Conservation (phyloP, 1,284 basidiomycete species). For the Neonothopanus nambi region DNA sequence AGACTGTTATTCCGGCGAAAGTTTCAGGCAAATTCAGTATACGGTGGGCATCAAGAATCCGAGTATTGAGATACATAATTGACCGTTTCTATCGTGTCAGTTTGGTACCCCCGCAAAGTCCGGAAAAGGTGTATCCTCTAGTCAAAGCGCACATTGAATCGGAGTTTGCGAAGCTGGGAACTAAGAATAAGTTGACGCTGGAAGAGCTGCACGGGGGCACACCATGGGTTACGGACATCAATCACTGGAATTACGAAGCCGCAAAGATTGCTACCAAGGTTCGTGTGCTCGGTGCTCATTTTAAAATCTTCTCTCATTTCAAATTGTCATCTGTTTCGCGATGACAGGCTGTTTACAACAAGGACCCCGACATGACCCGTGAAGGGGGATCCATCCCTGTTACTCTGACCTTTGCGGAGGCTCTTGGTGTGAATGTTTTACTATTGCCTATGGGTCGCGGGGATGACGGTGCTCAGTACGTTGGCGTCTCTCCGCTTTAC, state of each 20-base stretch:
- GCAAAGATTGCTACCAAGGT: conserved; percentile 83
- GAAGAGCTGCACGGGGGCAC: conserved; percentile 82
- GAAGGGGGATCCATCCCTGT: conserved; percentile 98
- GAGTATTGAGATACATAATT: neutral
- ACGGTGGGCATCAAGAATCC: conserved; percentile 51
- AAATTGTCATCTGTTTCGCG: conserved; percentile 20
- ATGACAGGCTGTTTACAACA: conserved; percentile 71
- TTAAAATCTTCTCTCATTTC: neutral
- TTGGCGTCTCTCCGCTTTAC: conserved; percentile 13
- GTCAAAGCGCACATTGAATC: conserved; percentile 72
- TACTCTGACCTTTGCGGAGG: conserved; percentile 93
- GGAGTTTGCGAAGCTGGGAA: conserved; percentile 83
- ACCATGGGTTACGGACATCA: conserved; percentile 85
- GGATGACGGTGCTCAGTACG: conserved; percentile 91
- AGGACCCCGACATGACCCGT: conserved; percentile 85
- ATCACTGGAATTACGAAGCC: conserved; percentile 96
- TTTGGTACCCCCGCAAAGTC: conserved; percentile 89
- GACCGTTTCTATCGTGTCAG: conserved; percentile 31
- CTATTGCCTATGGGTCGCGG: conserved; percentile 92
- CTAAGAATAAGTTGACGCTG: conserved; percentile 65
- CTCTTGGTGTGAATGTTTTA: conserved; percentile 79
- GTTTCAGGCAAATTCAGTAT: conserved; percentile 95
- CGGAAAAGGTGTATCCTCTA: conserved; percentile 70
- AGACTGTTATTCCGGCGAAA: conserved; percentile 94
- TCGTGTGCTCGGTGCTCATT: conserved; percentile 13